Percentiles rank a stretch among this genome's conserved stretches.
These are phyloP conservation scores for Mycena albidolilacea DNA, from an alignment of 768 basidiomycete genomes.

Conservation along the genomic window DNA sequence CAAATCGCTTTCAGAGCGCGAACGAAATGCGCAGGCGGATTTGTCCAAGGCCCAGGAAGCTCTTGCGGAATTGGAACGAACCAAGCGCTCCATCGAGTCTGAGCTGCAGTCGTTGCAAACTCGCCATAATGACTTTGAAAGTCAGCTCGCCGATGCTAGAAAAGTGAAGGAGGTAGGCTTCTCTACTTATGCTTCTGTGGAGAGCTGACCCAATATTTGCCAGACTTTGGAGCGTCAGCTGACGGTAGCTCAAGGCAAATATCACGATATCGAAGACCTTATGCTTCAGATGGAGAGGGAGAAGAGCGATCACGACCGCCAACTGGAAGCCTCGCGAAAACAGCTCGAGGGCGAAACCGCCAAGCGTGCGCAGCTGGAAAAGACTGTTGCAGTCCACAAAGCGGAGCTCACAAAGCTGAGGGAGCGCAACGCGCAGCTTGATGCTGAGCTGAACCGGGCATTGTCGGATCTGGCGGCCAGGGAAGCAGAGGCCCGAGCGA, in stretches of 20 bases:
- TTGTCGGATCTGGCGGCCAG: slow-evolving; percentile 84
- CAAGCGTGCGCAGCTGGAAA: slow-evolving; percentile 84
- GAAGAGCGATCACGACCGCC: slow-evolving; percentile 78
- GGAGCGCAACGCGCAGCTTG: slow-evolving; percentile 78
- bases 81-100: slow-evolving; percentile 76
- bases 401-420: slow-evolving; percentile 78
- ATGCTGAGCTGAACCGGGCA: slow-evolving; percentile 86
- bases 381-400: slow-evolving; percentile 72
- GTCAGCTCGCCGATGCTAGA: slow-evolving; percentile 70
- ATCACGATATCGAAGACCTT: slow-evolving; percentile 90
- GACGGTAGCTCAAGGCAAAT: slow-evolving; percentile 78
- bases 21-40: slow-evolving; percentile 66
- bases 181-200: not conserved
- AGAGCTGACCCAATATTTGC: slow-evolving; percentile 21
- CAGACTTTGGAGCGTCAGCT: slow-evolving; percentile 87
- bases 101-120: slow-evolving; percentile 80
- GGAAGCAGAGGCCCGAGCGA: slow-evolving; percentile 83
- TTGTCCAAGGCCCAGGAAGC: slow-evolving; percentile 63
- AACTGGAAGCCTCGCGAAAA: slow-evolving; percentile 78
- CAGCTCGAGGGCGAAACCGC: slow-evolving; percentile 82
- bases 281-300: slow-evolving; percentile 89
- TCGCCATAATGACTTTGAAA: slow-evolving; percentile 78
- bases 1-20: slow-evolving; percentile 73
- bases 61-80: slow-evolving; percentile 75
- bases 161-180: slow-evolving; percentile 80